Evolutionary conservation across 768 basidiomycete genomes (phyloP), one percentile per base, ranked within the genome.

Genomic region (Leucocoprinus birnbaumii): DNA sequence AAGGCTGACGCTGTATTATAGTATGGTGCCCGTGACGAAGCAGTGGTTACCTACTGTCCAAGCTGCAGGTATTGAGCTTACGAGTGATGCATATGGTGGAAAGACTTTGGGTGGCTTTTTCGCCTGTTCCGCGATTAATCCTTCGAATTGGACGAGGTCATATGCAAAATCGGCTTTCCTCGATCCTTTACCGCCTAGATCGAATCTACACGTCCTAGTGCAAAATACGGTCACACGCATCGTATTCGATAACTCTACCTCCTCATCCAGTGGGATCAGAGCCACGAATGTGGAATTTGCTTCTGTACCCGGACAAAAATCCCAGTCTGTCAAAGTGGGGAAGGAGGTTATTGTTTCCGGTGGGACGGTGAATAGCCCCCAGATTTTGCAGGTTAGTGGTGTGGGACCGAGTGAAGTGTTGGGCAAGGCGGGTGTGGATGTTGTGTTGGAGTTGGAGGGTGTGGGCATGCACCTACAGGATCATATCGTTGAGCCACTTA

Each of bases 91-190:
- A 2, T 73, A 79, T 61, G 70, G 72, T 37, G 83, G 83, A n/a
- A 62, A 73, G 41, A 76, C 75, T 62, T 69, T 75, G 64, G 81
- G 84, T 53, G 71, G 73, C 3, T 80, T 80, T 63, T 75, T 87
- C 65, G 76, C 83, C 1, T 73, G 82, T 4, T 78, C 78, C 7
- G 71, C 80, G 8, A 82, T 88, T 65, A 87, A 89, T 68, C 80
- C 83, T 1, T 53, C 71, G 19, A 87, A 86, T 68, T 83, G 81
- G 76, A 86, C 84, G 8, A 80, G 86, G 42, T 86, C 84, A 2
- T 87, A 88, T 70, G 73, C 85, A 34, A 78, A 80, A 59, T 77
- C 82, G 0, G 85, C 79, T 0, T 86, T 85, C 72, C 80, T 86
- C 68, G 86, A 87, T 66, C 74, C 80, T 3, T 73, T 86, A 1